Percentiles rank a stretch among this genome's conserved stretches.
Conservation (phyloP, 805 yeast species). For the Lipomyces yamanashiensis region DNA sequence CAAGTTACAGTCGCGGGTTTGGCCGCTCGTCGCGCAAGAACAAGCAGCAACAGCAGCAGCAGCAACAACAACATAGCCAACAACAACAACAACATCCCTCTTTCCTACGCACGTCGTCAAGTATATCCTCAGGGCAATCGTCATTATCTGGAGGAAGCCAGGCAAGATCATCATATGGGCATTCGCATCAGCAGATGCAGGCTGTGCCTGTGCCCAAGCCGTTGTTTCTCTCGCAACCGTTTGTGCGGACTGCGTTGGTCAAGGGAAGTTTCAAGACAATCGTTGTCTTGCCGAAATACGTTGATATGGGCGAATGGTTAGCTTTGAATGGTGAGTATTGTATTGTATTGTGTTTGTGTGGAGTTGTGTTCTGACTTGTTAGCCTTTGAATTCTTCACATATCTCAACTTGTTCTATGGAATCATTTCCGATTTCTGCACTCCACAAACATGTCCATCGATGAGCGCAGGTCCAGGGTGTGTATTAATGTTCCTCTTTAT, state of each 20-base stretch:
- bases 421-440: constrained; percentile 90
- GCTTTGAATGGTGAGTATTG: constrained; percentile 63
- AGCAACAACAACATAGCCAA: constrained; percentile 32
- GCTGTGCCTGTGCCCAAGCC: constrained; percentile 48
- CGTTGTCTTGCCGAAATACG: constrained; percentile 92
- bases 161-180: constrained; percentile 2
- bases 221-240: constrained; percentile 87
- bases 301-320: constrained; percentile 93
- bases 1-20: constrained; percentile 52
- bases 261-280: constrained; percentile 96
- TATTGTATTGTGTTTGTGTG: background rate
- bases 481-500: background rate
- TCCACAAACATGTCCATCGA: constrained; percentile 85
- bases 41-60: constrained; percentile 45
- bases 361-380: background rate
- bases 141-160: background rate
- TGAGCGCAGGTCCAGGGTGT: constrained; percentile 91
- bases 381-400: constrained; percentile 84
- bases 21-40: constrained; percentile 61
- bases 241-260: constrained; percentile 89
- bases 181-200: constrained; percentile 37
- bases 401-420: constrained; percentile 84
- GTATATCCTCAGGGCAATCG: constrained; percentile 12
- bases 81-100: constrained; percentile 28
- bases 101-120: constrained; percentile 27